A percentile compares a stretch with the other conserved stretches of the same genome.
These are phyloP conservation scores for Chiua virens DNA, from an alignment of 768 basidiomycete genomes.

Conservation along the genomic window DNA sequence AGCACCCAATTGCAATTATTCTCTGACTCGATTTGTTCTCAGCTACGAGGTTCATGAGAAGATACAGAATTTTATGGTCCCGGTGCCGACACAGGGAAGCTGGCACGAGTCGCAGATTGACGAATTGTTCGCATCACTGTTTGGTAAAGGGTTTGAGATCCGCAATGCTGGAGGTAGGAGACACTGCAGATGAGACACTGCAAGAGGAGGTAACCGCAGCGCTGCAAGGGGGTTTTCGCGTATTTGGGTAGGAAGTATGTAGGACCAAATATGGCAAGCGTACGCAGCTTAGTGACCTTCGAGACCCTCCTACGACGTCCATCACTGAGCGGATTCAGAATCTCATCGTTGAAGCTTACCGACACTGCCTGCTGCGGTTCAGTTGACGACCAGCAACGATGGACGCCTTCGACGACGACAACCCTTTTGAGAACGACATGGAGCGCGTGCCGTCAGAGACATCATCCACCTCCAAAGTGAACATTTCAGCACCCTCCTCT, in stretches of 20 bases:
- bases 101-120: slow-evolving; percentile 99
- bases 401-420: slow-evolving; percentile 60
- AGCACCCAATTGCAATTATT: background rate
- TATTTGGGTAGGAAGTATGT: slow-evolving; percentile 51
- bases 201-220: slow-evolving; percentile 12
- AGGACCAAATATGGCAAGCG: slow-evolving; percentile 28
- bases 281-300: slow-evolving; percentile 4
- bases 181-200: slow-evolving; percentile 31
- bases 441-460: slow-evolving; percentile 36
- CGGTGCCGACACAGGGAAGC: slow-evolving; percentile 58
- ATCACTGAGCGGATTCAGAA: no score
- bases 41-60: slow-evolving; percentile 96
- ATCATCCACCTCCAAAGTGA: slow-evolving; percentile 37
- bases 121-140: slow-evolving; percentile 85
- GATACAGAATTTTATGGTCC: slow-evolving; percentile 95
- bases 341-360: background rate
- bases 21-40: slow-evolving; percentile 8
- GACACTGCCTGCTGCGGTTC: background rate
- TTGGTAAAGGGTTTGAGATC: slow-evolving; percentile 72
- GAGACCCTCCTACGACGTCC: no score
- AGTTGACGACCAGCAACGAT: slow-evolving; percentile 11
- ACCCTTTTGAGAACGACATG: slow-evolving; percentile 57
- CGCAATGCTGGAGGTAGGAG: slow-evolving; percentile 25
- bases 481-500: slow-evolving; percentile 54
- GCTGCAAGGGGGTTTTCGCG: slow-evolving; percentile 48